phyloP scores from a whole-genome alignment of 345 rosid species.

The Gossypium turneri region DNA sequence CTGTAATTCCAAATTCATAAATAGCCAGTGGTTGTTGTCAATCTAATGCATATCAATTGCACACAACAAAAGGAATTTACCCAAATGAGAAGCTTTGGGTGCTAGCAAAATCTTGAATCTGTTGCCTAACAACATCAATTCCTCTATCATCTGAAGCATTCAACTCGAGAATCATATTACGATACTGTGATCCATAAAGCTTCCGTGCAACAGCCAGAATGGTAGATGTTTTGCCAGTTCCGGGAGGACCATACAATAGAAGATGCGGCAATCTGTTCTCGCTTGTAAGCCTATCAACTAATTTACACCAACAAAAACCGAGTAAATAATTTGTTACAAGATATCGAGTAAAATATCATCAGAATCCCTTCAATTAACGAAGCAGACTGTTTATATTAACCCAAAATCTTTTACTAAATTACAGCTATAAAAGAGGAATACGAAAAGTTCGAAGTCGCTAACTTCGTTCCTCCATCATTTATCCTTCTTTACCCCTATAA shows the following conservation, averaged over 20 bases:
- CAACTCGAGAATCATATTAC: constrained; percentile 90
- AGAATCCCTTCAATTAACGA: neutral
- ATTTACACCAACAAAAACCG: neutral
- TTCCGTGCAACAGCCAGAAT: constrained; percentile 95
- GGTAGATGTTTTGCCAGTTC: constrained; percentile 98
- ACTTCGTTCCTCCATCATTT: neutral
- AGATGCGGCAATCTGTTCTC: constrained; percentile 96
- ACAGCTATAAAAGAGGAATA: neutral
- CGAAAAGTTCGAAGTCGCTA: neutral
- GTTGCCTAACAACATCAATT: constrained; percentile 87
- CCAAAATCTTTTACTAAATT: neutral
- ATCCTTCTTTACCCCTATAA: neutral
- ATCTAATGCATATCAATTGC: neutral
- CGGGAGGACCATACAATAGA: constrained; percentile 90
- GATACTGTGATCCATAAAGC: constrained; percentile 82
- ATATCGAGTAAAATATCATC: neutral
- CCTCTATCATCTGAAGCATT: constrained; percentile 98
- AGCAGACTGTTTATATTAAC: neutral
- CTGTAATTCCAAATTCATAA: neutral
- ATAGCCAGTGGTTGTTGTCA: neutral
- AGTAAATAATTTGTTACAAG: neutral
- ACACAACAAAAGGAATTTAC: constrained; percentile 23
- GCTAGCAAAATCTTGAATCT: constrained; percentile 96
- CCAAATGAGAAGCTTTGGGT: constrained; percentile 93
- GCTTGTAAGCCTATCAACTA: constrained; percentile 91